A percentile compares a stretch with the other conserved stretches of the same genome.
These are phyloP conservation scores for Phlyctochytrium bullatum DNA, from an alignment of 192 early-diverging fungal genomes.

Conservation along the genomic window DNA sequence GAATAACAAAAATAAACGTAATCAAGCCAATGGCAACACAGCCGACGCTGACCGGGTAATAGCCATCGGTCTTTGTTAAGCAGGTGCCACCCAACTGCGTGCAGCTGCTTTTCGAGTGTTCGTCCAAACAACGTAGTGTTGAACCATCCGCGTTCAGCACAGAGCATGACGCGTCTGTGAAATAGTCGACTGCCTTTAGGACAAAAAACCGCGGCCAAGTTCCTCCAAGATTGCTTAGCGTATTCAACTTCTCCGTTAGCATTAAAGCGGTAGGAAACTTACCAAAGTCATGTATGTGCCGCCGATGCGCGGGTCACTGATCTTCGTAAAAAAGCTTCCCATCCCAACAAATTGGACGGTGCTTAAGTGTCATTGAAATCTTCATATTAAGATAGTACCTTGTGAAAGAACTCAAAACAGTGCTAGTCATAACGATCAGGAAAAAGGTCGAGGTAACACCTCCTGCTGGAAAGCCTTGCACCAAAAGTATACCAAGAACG, in stretches of 20 bases:
- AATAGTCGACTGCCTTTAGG: conserved; percentile 85
- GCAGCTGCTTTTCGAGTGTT: conserved; percentile 64
- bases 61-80: conserved; percentile 73
- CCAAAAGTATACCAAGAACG: conserved; percentile 78
- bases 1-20: conserved; percentile 30
- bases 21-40: conserved; percentile 69
- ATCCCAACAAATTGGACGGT: conserved; percentile 97
- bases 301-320: conserved; percentile 91
- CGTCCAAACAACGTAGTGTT: conserved; percentile 60
- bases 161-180: conserved; percentile 76
- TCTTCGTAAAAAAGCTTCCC: conserved; percentile 91
- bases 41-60: conserved; percentile 72
- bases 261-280: conserved; percentile 1
- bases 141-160: conserved; percentile 40
- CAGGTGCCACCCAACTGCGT: conserved; percentile 65
- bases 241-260: conserved; percentile 67
- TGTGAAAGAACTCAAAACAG: conserved; percentile 75
- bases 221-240: conserved; percentile 93
- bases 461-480: conserved; percentile 73
- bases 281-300: conserved; percentile 62
- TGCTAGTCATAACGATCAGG: conserved; percentile 70
- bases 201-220: conserved; percentile 97
- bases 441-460: conserved; percentile 70
- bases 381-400: conserved; percentile 1
- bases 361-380: conserved; percentile 36